Evolutionary conservation across 495 filamentous ascomycete genomes (phyloP), one percentile per base, ranked within the genome.

Genomic region (Peziza echinospora): DNA sequence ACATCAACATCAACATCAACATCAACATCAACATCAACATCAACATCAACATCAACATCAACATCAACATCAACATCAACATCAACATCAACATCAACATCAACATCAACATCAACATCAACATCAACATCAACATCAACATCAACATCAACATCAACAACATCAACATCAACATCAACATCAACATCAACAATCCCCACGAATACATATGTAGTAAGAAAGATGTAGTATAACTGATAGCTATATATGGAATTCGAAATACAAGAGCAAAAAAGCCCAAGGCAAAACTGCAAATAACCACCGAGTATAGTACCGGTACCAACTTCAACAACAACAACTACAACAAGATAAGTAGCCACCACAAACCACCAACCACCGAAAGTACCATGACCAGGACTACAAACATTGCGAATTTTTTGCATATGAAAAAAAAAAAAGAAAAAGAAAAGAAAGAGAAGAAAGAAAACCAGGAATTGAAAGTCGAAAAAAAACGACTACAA

Each of bases 1-100:
- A 22, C 41, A 43, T 43, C 41, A 43, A n/a, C 41, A 22, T 43
- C 41, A 43, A 43, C 11, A n/a, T n/a, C 41, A 43, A n/a, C 41
- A 43, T 43, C 41, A 43, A n/a, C 41, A 37, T 37, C 28, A 37
- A 37, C 28, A 37, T 37, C 28, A 37, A 37, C 28, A 37, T 37
- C 28, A 37, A 37, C 28, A 37, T 37, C 28, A 37, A 37, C 28
- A 37, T 37, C 28, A 37, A 37, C 28, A 37, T 37, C 28, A 37
- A 37, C 28, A 37, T 37, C 28, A 37, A 37, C 28, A 37, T 37
- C 28, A 37, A 37, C 28, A 37, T 37, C 28, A 37, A 37, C 28
- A 37, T 37, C 28, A 37, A 37, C 28, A 37, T 37, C 28, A 37
- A 37, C 28, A 37, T 37, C 28, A 37, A 37, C 28, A 37, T 37